Percentiles rank a stretch among this genome's conserved stretches.
These are phyloP conservation scores for Salix caprea DNA, from an alignment of 345 rosid species.

Conservation along the genomic window DNA sequence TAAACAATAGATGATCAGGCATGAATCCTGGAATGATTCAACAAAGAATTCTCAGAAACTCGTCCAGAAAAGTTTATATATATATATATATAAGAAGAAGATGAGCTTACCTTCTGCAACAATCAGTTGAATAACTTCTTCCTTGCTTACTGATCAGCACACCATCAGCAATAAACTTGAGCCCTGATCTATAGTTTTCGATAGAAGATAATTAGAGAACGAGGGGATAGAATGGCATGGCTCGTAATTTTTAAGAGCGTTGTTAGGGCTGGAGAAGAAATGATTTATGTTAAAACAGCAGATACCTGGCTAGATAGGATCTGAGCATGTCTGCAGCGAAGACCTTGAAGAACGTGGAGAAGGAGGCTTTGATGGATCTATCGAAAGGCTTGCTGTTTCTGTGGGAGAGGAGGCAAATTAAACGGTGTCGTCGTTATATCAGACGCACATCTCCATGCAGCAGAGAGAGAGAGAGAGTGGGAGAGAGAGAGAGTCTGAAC, in stretches of 20 bases:
- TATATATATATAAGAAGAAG: background rate
- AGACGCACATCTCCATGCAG: slow-evolving; percentile 25
- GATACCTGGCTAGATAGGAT: background rate
- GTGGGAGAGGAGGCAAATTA: background rate
- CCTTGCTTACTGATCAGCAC: slow-evolving; percentile 3
- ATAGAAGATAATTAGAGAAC: too few relatives aligned
- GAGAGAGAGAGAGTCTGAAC: background rate
- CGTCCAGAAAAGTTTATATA: background rate
- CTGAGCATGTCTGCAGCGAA: background rate
- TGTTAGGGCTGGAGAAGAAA: background rate
- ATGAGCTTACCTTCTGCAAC: slow-evolving; percentile 10
- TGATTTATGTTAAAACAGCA: background rate
- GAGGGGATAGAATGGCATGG: background rate
- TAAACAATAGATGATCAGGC: background rate
- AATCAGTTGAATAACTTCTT: slow-evolving; percentile 10
- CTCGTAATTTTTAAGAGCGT: too few relatives aligned
- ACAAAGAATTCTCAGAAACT: background rate
- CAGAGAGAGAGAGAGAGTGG: background rate
- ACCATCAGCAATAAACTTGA: slow-evolving; percentile 7
- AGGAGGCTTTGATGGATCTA: background rate
- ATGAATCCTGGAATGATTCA: background rate
- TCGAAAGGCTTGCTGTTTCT: background rate
- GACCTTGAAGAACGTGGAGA: background rate
- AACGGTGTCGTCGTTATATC: background rate
- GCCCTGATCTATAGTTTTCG: slow-evolving; percentile 2